Evolutionary conservation across 2,329 filamentous ascomycete species (phyloP), one percentile per base, ranked within the genome.

Genomic region (Zymoseptoria crescenta): DNA sequence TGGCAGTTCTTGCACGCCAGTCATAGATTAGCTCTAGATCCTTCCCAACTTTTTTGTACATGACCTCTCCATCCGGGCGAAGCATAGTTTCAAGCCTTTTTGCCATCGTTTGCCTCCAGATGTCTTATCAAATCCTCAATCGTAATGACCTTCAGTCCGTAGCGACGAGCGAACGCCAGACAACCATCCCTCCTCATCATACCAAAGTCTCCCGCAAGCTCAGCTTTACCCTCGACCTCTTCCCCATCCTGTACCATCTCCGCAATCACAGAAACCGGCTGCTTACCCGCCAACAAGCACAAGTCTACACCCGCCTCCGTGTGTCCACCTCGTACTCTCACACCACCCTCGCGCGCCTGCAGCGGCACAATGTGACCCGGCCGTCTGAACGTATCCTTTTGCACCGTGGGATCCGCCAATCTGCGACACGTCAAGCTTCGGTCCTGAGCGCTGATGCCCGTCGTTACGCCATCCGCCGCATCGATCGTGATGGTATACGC

Each of bases 241-340:
- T 84, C 83, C 0, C 92, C 92, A 67, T 95, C 91, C 64, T 92
- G 89, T 51, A 99, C 91, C 62, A 99, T 77, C 79, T 99, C 94
- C 68, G 88, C 90, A 70, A 97, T 97, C 24, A 90, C 92, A 45
- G 84, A 91, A 1, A 87, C 93, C 55, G 82, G 81, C 62, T 77
- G 74, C 78, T 91, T 93, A 1, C 91, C 91, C 0, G 92, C 87
- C 60, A 99, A 76, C 55, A 87, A 80, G 74, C 93, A 96, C 72
- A 99, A 86, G 74, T 99, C 94, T 4, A 95, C 83, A 8, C 88
- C 91, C 1, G 94, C 94, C 80, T 99, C 94, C 9, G 94, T 99
- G 75, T 99, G 94, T 3, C 94, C 94, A 55, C 80, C 80, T 16
- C 94, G 78, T 71, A 87, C 86, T 57, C 89, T 80, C 5, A 97